phyloP scores from a whole-genome alignment of 306 rosid genomes.

The Neltuma alba region DNA sequence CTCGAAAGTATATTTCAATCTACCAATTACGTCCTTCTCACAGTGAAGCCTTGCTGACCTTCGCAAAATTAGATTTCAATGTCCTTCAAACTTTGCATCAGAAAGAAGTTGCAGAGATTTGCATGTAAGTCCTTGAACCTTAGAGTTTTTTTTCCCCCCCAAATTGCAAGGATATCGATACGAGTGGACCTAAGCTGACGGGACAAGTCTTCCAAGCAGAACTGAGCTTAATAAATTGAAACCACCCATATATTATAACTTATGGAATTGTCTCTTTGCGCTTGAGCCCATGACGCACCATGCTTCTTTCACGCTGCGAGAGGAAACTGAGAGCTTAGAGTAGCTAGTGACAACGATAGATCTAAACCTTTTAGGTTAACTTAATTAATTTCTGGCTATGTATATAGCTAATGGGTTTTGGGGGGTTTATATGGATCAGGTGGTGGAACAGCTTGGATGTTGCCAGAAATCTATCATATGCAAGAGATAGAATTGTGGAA shows the following conservation, averaged over 20 bases:
- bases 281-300: no score
- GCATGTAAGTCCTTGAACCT: constrained; percentile 23
- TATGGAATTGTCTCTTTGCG: no score
- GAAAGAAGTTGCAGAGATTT: constrained; percentile 37
- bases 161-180: no score
- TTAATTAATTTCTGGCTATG: neutral
- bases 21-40: constrained; percentile 47
- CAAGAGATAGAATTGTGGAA: constrained; percentile 57
- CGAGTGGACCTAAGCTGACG: neutral
- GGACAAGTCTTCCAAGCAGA: neutral
- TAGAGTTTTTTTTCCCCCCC: neutral
- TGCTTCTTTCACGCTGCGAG: no score
- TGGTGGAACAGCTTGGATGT: constrained; percentile 58
- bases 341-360: no score
- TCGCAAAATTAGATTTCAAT: constrained; percentile 60
- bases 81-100: constrained; percentile 46
- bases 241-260: no score
- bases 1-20: constrained; percentile 36
- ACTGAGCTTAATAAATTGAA: no score
- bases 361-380: neutral
- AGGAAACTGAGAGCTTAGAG: no score
- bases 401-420: neutral
- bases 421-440: neutral
- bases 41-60: constrained; percentile 29
- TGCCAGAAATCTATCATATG: constrained; percentile 31